Conservation (phyloP, 805 yeast genomes). For the Lipomyces anomalus region DNA sequence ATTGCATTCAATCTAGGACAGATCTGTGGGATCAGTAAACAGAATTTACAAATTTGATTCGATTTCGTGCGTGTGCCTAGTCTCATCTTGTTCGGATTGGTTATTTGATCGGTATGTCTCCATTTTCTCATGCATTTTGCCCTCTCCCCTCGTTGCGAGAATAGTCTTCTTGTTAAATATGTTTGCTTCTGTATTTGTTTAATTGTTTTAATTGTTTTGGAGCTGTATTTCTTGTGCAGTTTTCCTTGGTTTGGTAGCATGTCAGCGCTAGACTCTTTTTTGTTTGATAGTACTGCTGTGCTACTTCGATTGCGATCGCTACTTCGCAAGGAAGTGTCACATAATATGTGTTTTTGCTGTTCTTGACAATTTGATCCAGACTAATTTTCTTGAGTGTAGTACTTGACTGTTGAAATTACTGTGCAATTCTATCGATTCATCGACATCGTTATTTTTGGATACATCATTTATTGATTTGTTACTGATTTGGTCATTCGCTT, state of each 20-base stretch:
- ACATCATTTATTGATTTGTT: not conserved
- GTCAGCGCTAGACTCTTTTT: not conserved
- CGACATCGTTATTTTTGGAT: no score
- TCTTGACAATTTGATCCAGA: not conserved
- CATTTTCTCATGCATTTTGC: slow-evolving; percentile 2
- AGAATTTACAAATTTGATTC: no score
- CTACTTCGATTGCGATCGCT: not conserved
- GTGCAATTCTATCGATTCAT: no score
- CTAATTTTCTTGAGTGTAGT: no score
- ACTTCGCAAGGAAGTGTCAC: no score
- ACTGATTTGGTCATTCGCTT: not conserved
- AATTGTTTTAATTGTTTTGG: slow-evolving; percentile 1
- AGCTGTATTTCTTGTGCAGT: not conserved
- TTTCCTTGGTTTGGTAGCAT: slow-evolving; percentile 1
- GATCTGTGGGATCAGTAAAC: no score
- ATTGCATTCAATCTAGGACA: no score
- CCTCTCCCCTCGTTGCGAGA: slow-evolving; percentile 1
- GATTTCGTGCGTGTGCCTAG: no score
- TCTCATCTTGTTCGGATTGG: no score
- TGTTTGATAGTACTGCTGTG: not conserved
- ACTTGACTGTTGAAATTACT: no score
- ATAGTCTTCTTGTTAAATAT: not conserved
- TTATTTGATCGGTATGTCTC: slow-evolving; percentile 1
- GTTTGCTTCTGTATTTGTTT: not conserved
- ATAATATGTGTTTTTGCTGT: not conserved